Conservation (phyloP, 179 eudicot genomes). For the Drosera spatulata region DNA sequence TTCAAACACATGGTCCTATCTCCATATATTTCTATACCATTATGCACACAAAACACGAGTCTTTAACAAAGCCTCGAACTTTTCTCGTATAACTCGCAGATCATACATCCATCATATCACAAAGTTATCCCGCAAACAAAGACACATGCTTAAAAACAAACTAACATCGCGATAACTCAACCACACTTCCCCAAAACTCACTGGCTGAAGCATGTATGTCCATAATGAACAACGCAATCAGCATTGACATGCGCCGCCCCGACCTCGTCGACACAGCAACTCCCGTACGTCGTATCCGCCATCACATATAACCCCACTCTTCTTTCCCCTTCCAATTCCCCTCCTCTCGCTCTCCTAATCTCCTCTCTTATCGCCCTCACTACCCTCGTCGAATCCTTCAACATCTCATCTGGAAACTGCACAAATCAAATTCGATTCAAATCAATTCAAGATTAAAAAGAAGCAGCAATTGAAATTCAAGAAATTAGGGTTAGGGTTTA, state of each 20-base stretch:
- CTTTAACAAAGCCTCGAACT: no score
- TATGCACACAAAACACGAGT: no score
- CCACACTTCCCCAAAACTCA: conserved; percentile 23
- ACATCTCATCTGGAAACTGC: conserved; percentile 87
- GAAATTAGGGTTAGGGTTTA: background rate
- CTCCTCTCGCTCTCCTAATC: conserved; percentile 18
- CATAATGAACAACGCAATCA: conserved; percentile 80
- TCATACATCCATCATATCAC: no score
- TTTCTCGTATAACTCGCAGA: no score
- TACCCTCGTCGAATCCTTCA: conserved; percentile 66
- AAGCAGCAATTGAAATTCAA: background rate
- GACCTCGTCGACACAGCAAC: conserved; percentile 94
- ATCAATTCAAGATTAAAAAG: background rate
- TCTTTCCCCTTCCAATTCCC: conserved; percentile 11
- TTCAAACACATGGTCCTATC: no score
- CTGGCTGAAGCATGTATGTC: conserved; percentile 95
- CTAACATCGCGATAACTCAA: no score
- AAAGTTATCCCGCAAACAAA: no score
- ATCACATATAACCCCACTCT: conserved; percentile 70
- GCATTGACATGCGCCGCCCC: conserved; percentile 92
- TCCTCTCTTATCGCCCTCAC: conserved; percentile 46
- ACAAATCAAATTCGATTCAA: no score
- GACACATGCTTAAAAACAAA: no score
- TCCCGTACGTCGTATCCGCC: conserved; percentile 94
- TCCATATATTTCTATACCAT: no score